These are phyloP conservation scores for Malbranchea zuffiana DNA, from an alignment of 2,329 filamentous ascomycete species.

Conservation along the genomic window DNA sequence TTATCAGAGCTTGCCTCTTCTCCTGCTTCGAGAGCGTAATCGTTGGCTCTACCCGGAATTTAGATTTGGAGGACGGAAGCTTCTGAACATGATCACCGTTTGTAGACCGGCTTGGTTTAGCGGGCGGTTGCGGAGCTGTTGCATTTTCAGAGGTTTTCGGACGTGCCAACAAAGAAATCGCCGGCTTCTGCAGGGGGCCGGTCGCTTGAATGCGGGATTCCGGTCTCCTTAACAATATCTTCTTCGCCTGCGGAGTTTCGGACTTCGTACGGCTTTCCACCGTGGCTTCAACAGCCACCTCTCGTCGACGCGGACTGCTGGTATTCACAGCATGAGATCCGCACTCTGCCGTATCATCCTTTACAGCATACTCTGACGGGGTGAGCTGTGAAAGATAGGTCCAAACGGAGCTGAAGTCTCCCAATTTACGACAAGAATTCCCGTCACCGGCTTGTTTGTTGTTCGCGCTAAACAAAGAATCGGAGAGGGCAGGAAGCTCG, in stretches of 20 bases:
- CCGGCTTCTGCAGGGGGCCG: background rate
- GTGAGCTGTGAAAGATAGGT: conserved; percentile 25
- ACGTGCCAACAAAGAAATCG: too few relatives aligned
- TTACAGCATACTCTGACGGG: background rate
- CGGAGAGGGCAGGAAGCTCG: too few relatives aligned
- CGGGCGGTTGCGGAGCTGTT: too few relatives aligned
- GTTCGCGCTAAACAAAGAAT: too few relatives aligned
- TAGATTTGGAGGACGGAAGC: conserved; percentile 4
- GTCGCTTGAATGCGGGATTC: background rate
- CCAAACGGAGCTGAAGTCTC: conserved; percentile 37
- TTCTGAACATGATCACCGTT: too few relatives aligned
- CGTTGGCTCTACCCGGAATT: conserved; percentile 9
- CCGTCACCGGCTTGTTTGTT: too few relatives aligned
- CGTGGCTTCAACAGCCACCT: background rate
- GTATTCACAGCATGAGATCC: too few relatives aligned
- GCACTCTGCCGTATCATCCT: too few relatives aligned
- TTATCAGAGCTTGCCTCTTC: conserved; percentile 19
- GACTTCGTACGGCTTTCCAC: background rate
- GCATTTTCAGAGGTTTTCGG: too few relatives aligned
- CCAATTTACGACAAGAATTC: conserved; percentile 24
- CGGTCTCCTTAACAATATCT: conserved; percentile 2
- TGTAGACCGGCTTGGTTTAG: too few relatives aligned
- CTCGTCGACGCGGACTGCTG: too few relatives aligned
- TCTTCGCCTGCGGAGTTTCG: conserved; percentile 1
- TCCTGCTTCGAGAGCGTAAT: conserved; percentile 10